Conservation (phyloP, 805 yeast species). For the Starmerella floricola region DNA sequence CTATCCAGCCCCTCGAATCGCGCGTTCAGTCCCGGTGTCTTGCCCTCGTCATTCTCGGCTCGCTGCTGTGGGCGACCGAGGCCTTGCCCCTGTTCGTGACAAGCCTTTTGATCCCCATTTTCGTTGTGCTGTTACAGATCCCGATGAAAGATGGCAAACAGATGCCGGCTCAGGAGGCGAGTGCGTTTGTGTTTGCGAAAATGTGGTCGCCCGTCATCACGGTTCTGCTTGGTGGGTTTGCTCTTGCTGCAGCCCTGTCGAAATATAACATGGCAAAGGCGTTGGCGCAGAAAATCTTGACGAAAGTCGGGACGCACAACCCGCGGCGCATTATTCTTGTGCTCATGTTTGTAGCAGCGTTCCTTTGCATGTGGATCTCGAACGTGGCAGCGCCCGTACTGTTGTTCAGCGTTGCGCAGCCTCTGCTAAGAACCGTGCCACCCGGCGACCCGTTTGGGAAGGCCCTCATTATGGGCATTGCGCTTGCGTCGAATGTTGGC, state of each 20-base stretch:
- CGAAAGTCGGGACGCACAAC: slow-evolving; percentile 65
- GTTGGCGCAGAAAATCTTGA: slow-evolving; percentile 67
- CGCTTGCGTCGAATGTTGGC: slow-evolving; percentile 83
- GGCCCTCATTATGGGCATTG: slow-evolving; percentile 80
- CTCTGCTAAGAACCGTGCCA: slow-evolving; percentile 72
- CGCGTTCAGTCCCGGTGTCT: slow-evolving; percentile 69
- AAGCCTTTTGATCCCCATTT: slow-evolving; percentile 66
- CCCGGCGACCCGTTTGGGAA: slow-evolving; percentile 65
- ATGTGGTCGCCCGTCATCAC: slow-evolving; percentile 96
- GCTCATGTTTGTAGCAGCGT: slow-evolving; percentile 74
- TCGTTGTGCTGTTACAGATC: slow-evolving; percentile 62
- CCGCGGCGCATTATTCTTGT: slow-evolving; percentile 67
- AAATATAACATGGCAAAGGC: slow-evolving; percentile 81
- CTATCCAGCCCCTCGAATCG: slow-evolving; percentile 32
- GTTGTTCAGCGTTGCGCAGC: slow-evolving; percentile 83
- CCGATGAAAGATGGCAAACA: slow-evolving; percentile 29
- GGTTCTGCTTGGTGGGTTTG: slow-evolving; percentile 84
- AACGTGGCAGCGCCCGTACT: slow-evolving; percentile 96
- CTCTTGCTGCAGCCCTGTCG: slow-evolving; percentile 87
- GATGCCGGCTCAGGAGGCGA: slow-evolving; percentile 55
- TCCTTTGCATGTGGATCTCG: slow-evolving; percentile 89
- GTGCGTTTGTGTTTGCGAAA: slow-evolving; percentile 63
- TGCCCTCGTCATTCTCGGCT: slow-evolving; percentile 69
- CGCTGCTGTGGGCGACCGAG: slow-evolving; percentile 92
- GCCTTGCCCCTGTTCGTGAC: slow-evolving; percentile 86